Evolutionary conservation across 2,329 filamentous ascomycete genomes (phyloP).

Genomic region (Phialophora chinensis): DNA sequence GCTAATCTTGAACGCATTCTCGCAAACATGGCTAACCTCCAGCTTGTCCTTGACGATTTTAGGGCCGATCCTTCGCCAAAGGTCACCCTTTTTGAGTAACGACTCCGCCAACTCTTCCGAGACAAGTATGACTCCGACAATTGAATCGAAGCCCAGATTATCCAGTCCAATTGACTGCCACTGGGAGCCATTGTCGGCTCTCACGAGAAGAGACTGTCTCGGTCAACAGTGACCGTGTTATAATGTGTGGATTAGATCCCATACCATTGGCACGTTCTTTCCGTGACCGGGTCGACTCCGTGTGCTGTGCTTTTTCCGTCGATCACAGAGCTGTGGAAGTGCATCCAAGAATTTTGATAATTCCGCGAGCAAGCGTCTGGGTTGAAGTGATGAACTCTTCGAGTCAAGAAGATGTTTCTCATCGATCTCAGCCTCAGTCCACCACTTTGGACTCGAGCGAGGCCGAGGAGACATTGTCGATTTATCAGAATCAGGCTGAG

Average conservation of each 20-base stretch:
- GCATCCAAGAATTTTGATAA: not conserved
- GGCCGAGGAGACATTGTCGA: slow-evolving; percentile 9
- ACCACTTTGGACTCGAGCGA: not conserved
- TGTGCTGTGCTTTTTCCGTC: not conserved
- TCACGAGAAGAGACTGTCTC: slow-evolving; percentile 5
- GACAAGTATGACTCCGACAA: not conserved
- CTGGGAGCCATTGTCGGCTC: not conserved
- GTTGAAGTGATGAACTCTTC: not conserved
- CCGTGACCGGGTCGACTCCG: not conserved
- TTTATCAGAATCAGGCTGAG: slow-evolving; percentile 6
- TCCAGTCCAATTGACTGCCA: not conserved
- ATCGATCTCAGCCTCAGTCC: slow-evolving; percentile 4
- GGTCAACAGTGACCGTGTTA: not conserved
- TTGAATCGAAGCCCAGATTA: not conserved
- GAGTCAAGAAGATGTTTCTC: not conserved
- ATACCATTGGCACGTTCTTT: slow-evolving; percentile 5
- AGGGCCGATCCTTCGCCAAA: not conserved
- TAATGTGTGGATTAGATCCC: not conserved
- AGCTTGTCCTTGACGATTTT: not conserved
- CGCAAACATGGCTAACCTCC: not conserved
- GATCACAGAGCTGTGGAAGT: not conserved
- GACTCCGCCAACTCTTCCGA: not conserved
- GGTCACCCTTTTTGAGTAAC: not conserved
- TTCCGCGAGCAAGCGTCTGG: not conserved
- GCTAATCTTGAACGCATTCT: slow-evolving; percentile 2